phyloP scores from a whole-genome alignment of 2,329 filamentous ascomycete genomes.

The Cladosporium phlei region DNA sequence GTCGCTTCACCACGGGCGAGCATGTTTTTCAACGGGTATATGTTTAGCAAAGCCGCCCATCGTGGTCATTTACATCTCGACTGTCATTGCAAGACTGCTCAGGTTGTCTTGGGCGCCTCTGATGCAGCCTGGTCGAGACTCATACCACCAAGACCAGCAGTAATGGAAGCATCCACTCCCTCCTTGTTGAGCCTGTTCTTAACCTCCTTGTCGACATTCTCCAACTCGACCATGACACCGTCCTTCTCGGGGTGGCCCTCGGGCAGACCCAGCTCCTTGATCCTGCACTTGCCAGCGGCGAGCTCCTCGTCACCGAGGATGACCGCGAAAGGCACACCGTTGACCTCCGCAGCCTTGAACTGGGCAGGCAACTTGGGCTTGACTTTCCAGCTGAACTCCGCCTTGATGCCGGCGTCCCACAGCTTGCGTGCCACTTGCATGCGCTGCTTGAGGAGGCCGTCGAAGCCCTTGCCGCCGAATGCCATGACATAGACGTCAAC shows the following conservation, averaged over 20 bases:
- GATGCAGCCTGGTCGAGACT: conserved; percentile 22
- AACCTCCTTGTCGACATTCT: conserved; percentile 60
- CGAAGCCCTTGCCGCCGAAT: conserved; percentile 81
- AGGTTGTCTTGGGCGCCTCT: conserved; percentile 19
- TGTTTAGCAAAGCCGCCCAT: conserved; percentile 3
- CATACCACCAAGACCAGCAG: conserved; percentile 21
- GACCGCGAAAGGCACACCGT: conserved; percentile 76
- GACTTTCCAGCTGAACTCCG: conserved; percentile 83
- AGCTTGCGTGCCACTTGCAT: conserved; percentile 72
- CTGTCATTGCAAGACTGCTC: background rate
- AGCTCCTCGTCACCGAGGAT: conserved; percentile 91
- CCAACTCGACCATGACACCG: conserved; percentile 66
- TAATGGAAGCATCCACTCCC: conserved; percentile 14
- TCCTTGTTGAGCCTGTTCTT: conserved; percentile 42
- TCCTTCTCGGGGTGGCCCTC: conserved; percentile 89
- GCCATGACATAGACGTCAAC: conserved; percentile 95
- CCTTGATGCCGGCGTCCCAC: conserved; percentile 86
- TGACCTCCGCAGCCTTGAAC: conserved; percentile 82
- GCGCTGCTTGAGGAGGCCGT: conserved; percentile 73
- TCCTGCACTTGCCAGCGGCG: conserved; percentile 73
- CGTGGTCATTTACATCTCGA: background rate
- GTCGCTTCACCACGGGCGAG: conserved; percentile 2
- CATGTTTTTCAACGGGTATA: conserved; percentile 10
- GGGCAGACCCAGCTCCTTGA: conserved; percentile 77
- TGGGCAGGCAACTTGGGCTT: conserved; percentile 85